phyloP scores from a whole-genome alignment of 2,329 filamentous ascomycete species.

The Ceratocystis smalleyi region DNA sequence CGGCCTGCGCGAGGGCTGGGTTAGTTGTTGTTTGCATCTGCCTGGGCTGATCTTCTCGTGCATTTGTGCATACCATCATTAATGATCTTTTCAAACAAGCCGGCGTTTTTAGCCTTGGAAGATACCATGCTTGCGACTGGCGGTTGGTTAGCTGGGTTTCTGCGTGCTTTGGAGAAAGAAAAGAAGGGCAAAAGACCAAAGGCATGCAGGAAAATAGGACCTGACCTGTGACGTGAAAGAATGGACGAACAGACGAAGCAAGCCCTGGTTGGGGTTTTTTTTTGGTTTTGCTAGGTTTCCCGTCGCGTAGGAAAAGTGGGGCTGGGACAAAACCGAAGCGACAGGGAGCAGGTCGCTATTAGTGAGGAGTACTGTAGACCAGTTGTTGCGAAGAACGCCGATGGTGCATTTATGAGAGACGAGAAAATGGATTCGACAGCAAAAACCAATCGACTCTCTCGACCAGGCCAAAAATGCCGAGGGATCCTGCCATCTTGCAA shows the following conservation, averaged over 20 bases:
- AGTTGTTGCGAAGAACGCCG: not conserved
- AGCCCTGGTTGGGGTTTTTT: not conserved
- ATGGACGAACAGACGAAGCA: not conserved
- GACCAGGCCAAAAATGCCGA: no score
- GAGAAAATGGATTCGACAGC: no score
- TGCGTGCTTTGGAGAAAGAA: not conserved
- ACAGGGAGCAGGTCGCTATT: not conserved
- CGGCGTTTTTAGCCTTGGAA: slow-evolving; percentile 30
- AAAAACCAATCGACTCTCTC: no score
- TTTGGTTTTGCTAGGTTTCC: not conserved
- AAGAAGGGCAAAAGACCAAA: not conserved
- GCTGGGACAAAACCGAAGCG: not conserved
- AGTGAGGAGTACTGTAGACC: not conserved
- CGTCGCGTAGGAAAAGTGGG: slow-evolving; percentile 1
- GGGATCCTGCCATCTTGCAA: no score
- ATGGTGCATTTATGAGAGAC: no score
- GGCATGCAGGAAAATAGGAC: not conserved
- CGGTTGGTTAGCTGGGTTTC: not conserved
- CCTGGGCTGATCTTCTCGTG: not conserved
- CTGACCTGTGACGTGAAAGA: not conserved
- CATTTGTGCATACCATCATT: slow-evolving; percentile 30
- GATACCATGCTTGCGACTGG: not conserved
- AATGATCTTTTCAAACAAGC: slow-evolving; percentile 41
- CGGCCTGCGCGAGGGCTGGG: slow-evolving; percentile 32
- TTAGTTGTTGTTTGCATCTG: not conserved